phyloP scores from a whole-genome alignment of 805 yeast species.

The Ogataea nonfermentans region DNA sequence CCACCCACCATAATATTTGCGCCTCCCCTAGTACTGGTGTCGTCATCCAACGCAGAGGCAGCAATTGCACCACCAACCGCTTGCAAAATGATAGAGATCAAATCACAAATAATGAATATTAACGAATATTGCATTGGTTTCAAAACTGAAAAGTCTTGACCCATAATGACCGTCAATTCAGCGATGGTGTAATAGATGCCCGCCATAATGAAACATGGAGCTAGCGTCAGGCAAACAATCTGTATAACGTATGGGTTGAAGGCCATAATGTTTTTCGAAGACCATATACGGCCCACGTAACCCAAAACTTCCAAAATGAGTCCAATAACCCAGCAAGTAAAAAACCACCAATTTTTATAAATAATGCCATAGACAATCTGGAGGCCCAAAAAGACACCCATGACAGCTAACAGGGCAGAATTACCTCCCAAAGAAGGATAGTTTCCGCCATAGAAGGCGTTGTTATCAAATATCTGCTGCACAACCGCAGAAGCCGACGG shows the following conservation, averaged over 20 bases:
- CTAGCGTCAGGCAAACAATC: slow-evolving; percentile 66
- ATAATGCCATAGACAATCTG: slow-evolving; percentile 45
- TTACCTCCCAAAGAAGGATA: slow-evolving; percentile 61
- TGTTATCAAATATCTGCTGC: slow-evolving; percentile 17
- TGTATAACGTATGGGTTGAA: slow-evolving; percentile 56
- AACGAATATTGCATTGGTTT: slow-evolving; percentile 62
- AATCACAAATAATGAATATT: slow-evolving; percentile 64
- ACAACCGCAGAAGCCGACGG: slow-evolving; percentile 24
- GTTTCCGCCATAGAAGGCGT: slow-evolving; percentile 38
- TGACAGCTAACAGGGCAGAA: slow-evolving; percentile 51
- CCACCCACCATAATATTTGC: slow-evolving; percentile 71
- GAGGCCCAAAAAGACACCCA: slow-evolving; percentile 44
- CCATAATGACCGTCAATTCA: slow-evolving; percentile 62
- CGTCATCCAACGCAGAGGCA: slow-evolving; percentile 40
- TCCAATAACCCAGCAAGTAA: slow-evolving; percentile 54
- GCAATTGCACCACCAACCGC: slow-evolving; percentile 80
- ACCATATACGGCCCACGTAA: slow-evolving; percentile 56
- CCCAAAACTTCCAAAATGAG: slow-evolving; percentile 66
- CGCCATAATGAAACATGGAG: slow-evolving; percentile 83
- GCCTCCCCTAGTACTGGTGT: slow-evolving; percentile 35
- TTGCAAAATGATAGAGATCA: slow-evolving; percentile 64
- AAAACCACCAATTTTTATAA: slow-evolving; percentile 66
- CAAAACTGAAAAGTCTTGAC: slow-evolving; percentile 48
- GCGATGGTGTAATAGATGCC: slow-evolving; percentile 74
- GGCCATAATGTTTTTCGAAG: slow-evolving; percentile 37